Evolutionary conservation across 2,329 filamentous ascomycete species (phyloP).

Genomic region (Verticillium tricorpus): DNA sequence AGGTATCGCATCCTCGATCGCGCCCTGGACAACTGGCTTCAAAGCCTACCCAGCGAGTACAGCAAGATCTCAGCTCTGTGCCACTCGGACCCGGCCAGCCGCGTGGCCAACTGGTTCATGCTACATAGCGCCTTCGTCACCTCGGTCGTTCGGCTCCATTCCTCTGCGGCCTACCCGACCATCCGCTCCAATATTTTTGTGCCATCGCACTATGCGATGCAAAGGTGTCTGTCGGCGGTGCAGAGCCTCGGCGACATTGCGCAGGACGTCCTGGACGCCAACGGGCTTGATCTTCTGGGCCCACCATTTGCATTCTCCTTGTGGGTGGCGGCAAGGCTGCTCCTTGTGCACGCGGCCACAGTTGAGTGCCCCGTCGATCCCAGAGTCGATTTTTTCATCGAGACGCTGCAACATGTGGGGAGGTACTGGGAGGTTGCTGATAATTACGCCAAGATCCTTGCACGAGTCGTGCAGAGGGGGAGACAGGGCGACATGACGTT

Average conservation of each 20-base stretch:
- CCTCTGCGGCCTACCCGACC: constrained; percentile 36
- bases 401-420: constrained; percentile 34
- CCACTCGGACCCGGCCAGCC: constrained; percentile 38
- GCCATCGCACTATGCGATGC: constrained; percentile 39
- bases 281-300: constrained; percentile 35
- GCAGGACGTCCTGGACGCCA: constrained; percentile 36
- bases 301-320: constrained; percentile 40
- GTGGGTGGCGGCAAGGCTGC: constrained; percentile 35
- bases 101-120: constrained; percentile 43
- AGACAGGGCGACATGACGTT: constrained; percentile 31
- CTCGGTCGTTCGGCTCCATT: constrained; percentile 37
- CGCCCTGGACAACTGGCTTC: constrained; percentile 35
- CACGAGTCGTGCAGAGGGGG: constrained; percentile 30
- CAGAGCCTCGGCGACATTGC: constrained; percentile 38
- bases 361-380: constrained; percentile 30
- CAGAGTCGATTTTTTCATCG: constrained; percentile 38
- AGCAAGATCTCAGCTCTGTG: constrained; percentile 39
- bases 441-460: constrained; percentile 35
- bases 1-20: constrained; percentile 33
- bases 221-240: constrained; percentile 37
- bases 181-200: constrained; percentile 34
- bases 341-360: constrained; percentile 36
- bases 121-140: constrained; percentile 40
- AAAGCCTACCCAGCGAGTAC: constrained; percentile 38
- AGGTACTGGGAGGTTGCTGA: constrained; percentile 39